phyloP scores from a whole-genome alignment of 2,329 filamentous ascomycete genomes.

The Fusarium papillatum region DNA sequence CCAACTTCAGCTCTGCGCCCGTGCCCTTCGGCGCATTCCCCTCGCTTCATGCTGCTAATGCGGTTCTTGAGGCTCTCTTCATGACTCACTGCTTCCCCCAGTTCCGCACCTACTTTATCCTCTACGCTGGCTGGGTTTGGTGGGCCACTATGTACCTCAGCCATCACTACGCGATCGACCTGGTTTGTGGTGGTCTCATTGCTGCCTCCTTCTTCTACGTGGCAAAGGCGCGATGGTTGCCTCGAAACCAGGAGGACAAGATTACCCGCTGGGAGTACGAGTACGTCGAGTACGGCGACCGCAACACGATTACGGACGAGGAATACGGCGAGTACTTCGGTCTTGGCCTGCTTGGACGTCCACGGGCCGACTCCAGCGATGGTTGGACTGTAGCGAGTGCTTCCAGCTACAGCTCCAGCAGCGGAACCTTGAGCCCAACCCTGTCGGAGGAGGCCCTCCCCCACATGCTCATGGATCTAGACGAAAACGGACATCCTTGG shows the following conservation, averaged over 20 bases:
- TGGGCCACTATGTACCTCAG: conserved; percentile 99
- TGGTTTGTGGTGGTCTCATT: conserved; percentile 87
- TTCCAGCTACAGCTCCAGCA: conserved; percentile 70
- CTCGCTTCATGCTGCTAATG: conserved; percentile 90
- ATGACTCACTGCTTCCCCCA: conserved; percentile 93
- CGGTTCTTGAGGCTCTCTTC: conserved; percentile 91
- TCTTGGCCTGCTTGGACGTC: conserved; percentile 59
- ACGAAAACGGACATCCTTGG: conserved; percentile 50
- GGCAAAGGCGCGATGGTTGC: conserved; percentile 84
- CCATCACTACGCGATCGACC: conserved; percentile 96
- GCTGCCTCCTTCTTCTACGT: conserved; percentile 87
- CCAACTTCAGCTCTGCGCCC: conserved; percentile 89
- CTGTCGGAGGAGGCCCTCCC: conserved; percentile 59
- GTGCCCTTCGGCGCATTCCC: conserved; percentile 97
- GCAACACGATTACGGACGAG: conserved; percentile 57
- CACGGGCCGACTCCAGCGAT: conserved; percentile 74
- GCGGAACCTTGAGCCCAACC: conserved; percentile 64
- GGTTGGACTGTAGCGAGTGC: conserved; percentile 93
- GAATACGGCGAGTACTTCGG: conserved; percentile 62
- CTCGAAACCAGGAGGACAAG: conserved; percentile 87
- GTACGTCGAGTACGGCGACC: conserved; percentile 87
- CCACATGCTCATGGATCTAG: conserved; percentile 52
- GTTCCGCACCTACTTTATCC: conserved; percentile 82
- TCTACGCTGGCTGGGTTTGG: conserved; percentile 94
- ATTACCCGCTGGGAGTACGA: conserved; percentile 95